phyloP scores from a whole-genome alignment of 2,329 filamentous ascomycete species.

The Diaporthe citrichinensis region DNA sequence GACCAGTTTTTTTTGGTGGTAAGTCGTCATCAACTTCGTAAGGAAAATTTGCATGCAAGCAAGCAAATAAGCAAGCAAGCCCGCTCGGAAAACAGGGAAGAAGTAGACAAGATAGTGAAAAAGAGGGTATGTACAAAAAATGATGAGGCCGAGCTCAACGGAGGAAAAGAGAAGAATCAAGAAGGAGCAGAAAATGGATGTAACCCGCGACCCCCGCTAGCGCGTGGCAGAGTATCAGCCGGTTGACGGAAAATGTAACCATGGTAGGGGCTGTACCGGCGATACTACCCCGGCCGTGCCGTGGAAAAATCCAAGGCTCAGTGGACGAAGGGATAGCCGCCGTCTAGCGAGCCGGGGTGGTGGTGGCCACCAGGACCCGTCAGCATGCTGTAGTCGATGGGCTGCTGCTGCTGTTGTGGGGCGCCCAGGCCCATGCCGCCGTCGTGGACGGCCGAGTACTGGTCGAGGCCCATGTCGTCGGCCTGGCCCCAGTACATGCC shows the following conservation, averaged over 20 bases:
- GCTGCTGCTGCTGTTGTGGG: slow-evolving; percentile 28
- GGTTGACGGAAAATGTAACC: slow-evolving; percentile 29
- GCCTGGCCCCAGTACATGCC: slow-evolving; percentile 67
- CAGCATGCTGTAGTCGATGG: slow-evolving; percentile 57
- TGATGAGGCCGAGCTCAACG: slow-evolving; percentile 16
- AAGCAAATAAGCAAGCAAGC: slow-evolving; percentile 5
- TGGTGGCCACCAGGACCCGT: slow-evolving; percentile 48
- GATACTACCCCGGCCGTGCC: slow-evolving; percentile 6
- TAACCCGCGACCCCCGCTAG: slow-evolving; percentile 31
- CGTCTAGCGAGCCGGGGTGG: slow-evolving; percentile 51
- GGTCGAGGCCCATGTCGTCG: slow-evolving; percentile 49
- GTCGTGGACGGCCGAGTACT: slow-evolving; percentile 50
- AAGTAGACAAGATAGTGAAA: neutral
- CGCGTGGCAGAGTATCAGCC: slow-evolving; percentile 24
- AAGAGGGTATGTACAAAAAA: slow-evolving; percentile 29
- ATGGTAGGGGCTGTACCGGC: neutral
- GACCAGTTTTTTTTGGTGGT: slow-evolving; percentile 27
- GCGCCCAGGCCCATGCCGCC: slow-evolving; percentile 50
- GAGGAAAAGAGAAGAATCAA: slow-evolving; percentile 4
- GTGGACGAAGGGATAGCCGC: slow-evolving; percentile 59
- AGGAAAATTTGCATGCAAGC: slow-evolving; percentile 28
- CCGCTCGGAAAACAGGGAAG: slow-evolving; percentile 7
- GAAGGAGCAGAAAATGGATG: neutral
- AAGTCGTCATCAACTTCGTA: slow-evolving; percentile 36
- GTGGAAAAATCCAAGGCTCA: slow-evolving; percentile 41